Evolutionary conservation across 768 basidiomycete genomes (phyloP).

Genomic region (Royoungia palumana): DNA sequence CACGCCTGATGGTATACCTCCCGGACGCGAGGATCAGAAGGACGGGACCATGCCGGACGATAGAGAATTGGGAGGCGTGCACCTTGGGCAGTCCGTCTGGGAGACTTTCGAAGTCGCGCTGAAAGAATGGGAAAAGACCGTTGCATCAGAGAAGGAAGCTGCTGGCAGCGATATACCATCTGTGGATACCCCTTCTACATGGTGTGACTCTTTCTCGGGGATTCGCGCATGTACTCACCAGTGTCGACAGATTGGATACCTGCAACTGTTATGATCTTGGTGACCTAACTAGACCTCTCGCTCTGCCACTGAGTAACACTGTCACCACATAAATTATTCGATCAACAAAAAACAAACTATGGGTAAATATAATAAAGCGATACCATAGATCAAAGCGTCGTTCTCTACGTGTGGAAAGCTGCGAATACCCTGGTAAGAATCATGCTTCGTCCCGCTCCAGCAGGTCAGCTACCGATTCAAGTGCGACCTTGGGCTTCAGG

Average conservation of each 20-base stretch:
- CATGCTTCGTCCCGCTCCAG: constrained; percentile 28
- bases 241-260: background rate
- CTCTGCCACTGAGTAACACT: constrained; percentile 6
- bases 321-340: constrained; percentile 24
- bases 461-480: constrained; percentile 34
- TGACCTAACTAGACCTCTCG: background rate
- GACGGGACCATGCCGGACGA: constrained; percentile 51
- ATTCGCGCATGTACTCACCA: background rate
- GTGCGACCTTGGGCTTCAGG: constrained; percentile 53
- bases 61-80: constrained; percentile 68
- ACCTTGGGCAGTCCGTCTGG: constrained; percentile 68
- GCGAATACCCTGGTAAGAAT: background rate
- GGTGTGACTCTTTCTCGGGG: background rate
- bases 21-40: constrained; percentile 24
- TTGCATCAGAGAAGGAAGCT: constrained; percentile 19
- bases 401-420: constrained; percentile 3
- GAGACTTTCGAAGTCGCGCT: constrained; percentile 67
- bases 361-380: constrained; percentile 30
- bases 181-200: constrained; percentile 22
- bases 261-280: background rate
- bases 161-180: constrained; percentile 22
- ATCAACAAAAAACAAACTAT: constrained; percentile 5
- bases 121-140: constrained; percentile 58
- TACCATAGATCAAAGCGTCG: constrained; percentile 7
- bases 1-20: constrained; percentile 18